A percentile compares a stretch with the other conserved stretches of the same genome.
phyloP scores from a whole-genome alignment of 768 basidiomycete species.

The Russula virescens region DNA sequence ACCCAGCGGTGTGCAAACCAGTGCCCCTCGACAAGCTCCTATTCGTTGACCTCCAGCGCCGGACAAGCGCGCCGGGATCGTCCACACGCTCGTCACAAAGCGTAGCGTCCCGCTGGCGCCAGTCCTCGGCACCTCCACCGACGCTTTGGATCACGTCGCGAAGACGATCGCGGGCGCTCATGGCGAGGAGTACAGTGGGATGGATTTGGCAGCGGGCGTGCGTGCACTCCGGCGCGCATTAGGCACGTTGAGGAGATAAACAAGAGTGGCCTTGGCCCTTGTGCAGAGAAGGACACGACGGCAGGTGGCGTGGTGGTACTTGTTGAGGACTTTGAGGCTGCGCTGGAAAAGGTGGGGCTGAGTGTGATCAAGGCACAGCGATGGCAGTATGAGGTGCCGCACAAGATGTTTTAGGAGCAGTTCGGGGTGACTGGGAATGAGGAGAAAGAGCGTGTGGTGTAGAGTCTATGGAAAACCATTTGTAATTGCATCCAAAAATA shows the following conservation, averaged over 20 bases:
- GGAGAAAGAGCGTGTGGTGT: constrained; percentile 12
- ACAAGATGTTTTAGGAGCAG: constrained; percentile 80
- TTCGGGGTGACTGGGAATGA: constrained; percentile 42
- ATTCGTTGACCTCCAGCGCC: constrained; percentile 78
- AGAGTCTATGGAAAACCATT: neutral
- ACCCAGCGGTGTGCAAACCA: constrained; percentile 95
- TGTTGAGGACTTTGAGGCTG: constrained; percentile 62
- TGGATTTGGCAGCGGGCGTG: constrained; percentile 88
- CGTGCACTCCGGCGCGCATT: constrained; percentile 65
- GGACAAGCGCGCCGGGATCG: constrained; percentile 74
- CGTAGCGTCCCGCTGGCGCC: constrained; percentile 61
- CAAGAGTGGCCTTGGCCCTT: constrained; percentile 21
- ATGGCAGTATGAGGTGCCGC: constrained; percentile 72
- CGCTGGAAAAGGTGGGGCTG: constrained; percentile 76
- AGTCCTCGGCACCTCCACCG: constrained; percentile 6
- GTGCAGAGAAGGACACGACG: constrained; percentile 26
- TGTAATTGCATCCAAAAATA: too few relatives aligned
- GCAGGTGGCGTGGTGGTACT: constrained; percentile 41
- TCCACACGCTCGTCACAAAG: constrained; percentile 55
- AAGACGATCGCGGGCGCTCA: constrained; percentile 49
- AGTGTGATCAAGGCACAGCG: constrained; percentile 81
- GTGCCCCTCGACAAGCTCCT: constrained; percentile 90
- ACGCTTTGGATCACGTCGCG: constrained; percentile 30
- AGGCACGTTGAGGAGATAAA: constrained; percentile 64
- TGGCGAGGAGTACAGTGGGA: constrained; percentile 89